phyloP scores from a whole-genome alignment of 1,139 yeast species.

The Taphrina sp. region DNA sequence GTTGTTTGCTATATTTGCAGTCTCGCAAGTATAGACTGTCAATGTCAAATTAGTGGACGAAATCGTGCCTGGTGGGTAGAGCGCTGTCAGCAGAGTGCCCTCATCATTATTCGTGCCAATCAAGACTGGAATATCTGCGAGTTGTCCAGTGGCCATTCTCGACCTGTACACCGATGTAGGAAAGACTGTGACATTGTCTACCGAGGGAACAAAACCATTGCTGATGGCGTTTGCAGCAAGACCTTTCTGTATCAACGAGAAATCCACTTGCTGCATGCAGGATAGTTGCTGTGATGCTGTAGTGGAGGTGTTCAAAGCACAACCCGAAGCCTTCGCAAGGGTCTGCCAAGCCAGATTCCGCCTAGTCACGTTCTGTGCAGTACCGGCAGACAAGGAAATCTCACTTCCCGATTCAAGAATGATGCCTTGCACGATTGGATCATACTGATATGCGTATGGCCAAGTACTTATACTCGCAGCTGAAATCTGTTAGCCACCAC shows the following conservation, averaged over 20 bases:
- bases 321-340: not conserved
- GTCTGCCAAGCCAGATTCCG: not conserved
- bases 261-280: slow-evolving; percentile 1
- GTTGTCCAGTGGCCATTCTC: not conserved
- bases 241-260: not conserved
- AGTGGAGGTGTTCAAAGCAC: not conserved
- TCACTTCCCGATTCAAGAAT: slow-evolving; percentile 9
- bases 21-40: no score
- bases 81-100: not conserved
- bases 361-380: not conserved
- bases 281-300: not conserved
- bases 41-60: no score
- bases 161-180: not conserved
- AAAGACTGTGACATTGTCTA: not conserved
- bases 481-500: no score
- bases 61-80: slow-evolving; percentile 3
- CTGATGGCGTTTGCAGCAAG: no score
- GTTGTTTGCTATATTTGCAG: no score
- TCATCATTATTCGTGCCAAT: slow-evolving; percentile 6
- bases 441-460: slow-evolving; percentile 3
- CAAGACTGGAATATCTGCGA: not conserved
- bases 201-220: not conserved
- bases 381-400: not conserved
- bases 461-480: not conserved
- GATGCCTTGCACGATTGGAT: slow-evolving; percentile 2